Conservation (phyloP, 1,139 yeast genomes). For the Candida sojae region DNA sequence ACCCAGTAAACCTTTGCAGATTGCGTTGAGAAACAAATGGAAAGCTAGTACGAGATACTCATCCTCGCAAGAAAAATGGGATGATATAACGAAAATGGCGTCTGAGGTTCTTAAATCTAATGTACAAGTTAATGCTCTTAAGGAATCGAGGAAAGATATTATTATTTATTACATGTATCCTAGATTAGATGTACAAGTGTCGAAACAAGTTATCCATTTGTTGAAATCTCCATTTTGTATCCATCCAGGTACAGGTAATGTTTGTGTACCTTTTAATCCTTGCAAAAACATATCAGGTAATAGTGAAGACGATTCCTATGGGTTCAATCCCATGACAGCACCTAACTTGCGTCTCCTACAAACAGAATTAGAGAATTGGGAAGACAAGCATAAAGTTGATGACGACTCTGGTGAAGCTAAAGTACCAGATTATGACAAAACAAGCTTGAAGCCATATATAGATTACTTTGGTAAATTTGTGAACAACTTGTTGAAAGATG, state of each 20-base stretch:
- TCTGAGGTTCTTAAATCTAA: constrained; percentile 45
- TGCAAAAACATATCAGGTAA: constrained; percentile 34
- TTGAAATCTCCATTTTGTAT: constrained; percentile 97
- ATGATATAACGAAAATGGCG: constrained; percentile 69
- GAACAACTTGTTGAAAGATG: constrained; percentile 54
- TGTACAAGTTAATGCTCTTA: constrained; percentile 44
- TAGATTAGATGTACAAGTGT: constrained; percentile 88
- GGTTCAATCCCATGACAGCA: constrained; percentile 77
- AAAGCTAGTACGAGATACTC: constrained; percentile 30
- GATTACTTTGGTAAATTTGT: constrained; percentile 72
- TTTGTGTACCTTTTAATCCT: constrained; percentile 92
- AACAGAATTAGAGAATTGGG: constrained; percentile 51
- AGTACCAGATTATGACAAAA: constrained; percentile 56
- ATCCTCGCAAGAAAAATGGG: constrained; percentile 66
- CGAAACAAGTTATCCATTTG: constrained; percentile 86
- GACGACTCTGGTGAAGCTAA: constrained; percentile 19
- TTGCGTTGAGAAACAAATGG: constrained; percentile 52
- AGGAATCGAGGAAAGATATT: constrained; percentile 82
- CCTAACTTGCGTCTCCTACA: constrained; percentile 73
- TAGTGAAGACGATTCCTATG: constrained; percentile 41
- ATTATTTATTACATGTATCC: constrained; percentile 85
- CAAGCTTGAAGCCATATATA: constrained; percentile 73
- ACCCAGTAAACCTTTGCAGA: constrained; percentile 60
- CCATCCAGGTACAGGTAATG: constrained; percentile 96
- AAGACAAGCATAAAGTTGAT: constrained; percentile 25